Base-by-base conservation (phyloP, 768 basidiomycete species). In the Candolleomyces efflorescens region DNA sequence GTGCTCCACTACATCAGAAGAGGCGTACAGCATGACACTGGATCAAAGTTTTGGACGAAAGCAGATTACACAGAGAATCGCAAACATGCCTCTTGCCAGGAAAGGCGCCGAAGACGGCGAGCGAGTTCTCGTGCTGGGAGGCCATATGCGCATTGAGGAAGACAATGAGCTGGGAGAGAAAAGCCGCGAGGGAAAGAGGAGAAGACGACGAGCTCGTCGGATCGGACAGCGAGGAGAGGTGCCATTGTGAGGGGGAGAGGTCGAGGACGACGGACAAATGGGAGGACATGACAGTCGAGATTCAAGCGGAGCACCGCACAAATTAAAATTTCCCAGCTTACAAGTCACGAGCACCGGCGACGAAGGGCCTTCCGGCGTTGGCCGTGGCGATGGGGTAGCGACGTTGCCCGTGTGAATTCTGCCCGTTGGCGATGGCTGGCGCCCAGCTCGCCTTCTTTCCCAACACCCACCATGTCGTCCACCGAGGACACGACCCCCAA, bases 61-160 rank as follows among this genome's bases (percentile, higher is more conserved):
- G 51, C 54, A 18, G n/a, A 22, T 51, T 48, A 39, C 76, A 26
- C 4, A 36, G 60, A 61, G 49, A 44, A 44, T 39, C 36, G 53
- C 58, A 54, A 46, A 91, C 51, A 53, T 53, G 51, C 92, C 91
- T 94, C 71, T 86, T 87, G 20, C 84, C 85, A 1, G 91, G 90
- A 48, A 94, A 78, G 4, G 95, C 96, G 7, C 85, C 96, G 68
- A 93, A 96, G 55, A 98, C 90, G 5, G 94, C 91, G 39, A 99
- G 79, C 3, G 90, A 83, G 68, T 99, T 99, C 69, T 96, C 94
- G 73, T 94, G 89, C 62, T 88, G 85, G 61, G 85, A 82, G 1
- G 94, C 94, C 59, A 98, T 82, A 73, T 98, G 94, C 3, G 94
- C 84, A 67, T 99, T 98, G 66, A 96, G 77, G 66, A 98, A 96